These are phyloP conservation scores for Populus hybrid DNA, from an alignment of 441 rosid species.

Conservation along the genomic window DNA sequence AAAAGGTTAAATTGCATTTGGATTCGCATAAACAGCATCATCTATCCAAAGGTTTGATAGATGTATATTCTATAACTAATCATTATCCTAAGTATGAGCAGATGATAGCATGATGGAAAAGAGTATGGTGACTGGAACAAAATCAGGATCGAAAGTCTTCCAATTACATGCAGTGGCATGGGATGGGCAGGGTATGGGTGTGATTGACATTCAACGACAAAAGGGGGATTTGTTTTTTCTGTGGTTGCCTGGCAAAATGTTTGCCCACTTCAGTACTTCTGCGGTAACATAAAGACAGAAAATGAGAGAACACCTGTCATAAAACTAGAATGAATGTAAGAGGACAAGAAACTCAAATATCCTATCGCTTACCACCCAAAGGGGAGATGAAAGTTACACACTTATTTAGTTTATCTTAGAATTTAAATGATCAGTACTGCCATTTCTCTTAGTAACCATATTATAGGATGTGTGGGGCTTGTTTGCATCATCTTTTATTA, in stretches of 20 bases:
- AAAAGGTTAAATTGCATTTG: too few relatives aligned
- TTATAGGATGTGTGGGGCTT: neutral
- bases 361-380: neutral
- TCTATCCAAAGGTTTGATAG: neutral
- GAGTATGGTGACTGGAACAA: conserved; percentile 1
- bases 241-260: conserved; percentile 1
- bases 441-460: neutral
- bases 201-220: neutral
- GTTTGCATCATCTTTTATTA: neutral
- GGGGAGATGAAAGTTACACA: neutral
- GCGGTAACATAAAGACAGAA: neutral
- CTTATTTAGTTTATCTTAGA: neutral
- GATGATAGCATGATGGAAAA: conserved; percentile 1
- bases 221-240: neutral
- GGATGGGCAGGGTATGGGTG: neutral
- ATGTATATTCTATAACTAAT: neutral
- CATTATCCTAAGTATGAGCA: neutral
- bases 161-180: neutral
- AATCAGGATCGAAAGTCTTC: neutral
- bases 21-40: neutral
- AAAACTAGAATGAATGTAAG: neutral
- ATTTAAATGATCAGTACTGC: neutral
- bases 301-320: neutral
- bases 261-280: neutral
- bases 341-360: neutral